Evolutionary conservation across 2,329 filamentous ascomycete genomes (phyloP).

Genomic region (Penicillium corylophilum): DNA sequence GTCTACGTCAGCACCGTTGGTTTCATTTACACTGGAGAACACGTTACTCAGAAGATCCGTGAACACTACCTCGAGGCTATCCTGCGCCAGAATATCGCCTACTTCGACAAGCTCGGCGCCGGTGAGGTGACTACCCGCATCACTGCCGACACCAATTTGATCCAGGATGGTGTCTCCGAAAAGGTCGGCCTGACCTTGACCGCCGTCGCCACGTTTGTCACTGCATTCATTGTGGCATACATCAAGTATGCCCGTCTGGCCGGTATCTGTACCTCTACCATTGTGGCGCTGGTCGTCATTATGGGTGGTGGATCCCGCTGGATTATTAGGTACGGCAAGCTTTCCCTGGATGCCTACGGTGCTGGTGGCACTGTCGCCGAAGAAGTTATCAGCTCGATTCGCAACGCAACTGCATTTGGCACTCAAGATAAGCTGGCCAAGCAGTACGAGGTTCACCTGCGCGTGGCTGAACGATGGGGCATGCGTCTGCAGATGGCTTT

Average conservation of each 20-base stretch:
- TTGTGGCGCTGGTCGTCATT: conserved; percentile 73
- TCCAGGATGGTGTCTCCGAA: conserved; percentile 91
- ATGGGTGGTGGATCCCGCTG: conserved; percentile 73
- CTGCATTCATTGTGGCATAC: conserved; percentile 88
- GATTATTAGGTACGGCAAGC: conserved; percentile 78
- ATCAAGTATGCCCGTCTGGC: conserved; percentile 91
- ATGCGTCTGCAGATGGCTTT: conserved; percentile 71
- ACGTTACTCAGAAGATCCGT: conserved; percentile 74
- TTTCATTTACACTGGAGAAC: conserved; percentile 85
- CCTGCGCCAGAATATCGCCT: conserved; percentile 84
- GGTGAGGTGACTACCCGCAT: conserved; percentile 94
- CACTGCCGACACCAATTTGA: conserved; percentile 87
- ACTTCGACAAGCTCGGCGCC: conserved; percentile 88
- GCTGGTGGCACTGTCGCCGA: conserved; percentile 85
- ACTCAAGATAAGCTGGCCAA: conserved; percentile 88
- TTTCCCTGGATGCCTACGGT: conserved; percentile 75
- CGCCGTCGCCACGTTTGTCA: conserved; percentile 77
- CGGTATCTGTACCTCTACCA: conserved; percentile 77
- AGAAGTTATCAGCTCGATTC: conserved; percentile 89
- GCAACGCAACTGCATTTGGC: conserved; percentile 88
- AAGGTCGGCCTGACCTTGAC: conserved; percentile 78
- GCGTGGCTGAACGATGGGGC: conserved; percentile 71
- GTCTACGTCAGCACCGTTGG: conserved; percentile 79
- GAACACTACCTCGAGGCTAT: conserved; percentile 81
- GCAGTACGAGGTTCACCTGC: conserved; percentile 77